These are phyloP conservation scores for Pistacia integerrima DNA, from an alignment of 345 rosid genomes.

Conservation along the genomic window DNA sequence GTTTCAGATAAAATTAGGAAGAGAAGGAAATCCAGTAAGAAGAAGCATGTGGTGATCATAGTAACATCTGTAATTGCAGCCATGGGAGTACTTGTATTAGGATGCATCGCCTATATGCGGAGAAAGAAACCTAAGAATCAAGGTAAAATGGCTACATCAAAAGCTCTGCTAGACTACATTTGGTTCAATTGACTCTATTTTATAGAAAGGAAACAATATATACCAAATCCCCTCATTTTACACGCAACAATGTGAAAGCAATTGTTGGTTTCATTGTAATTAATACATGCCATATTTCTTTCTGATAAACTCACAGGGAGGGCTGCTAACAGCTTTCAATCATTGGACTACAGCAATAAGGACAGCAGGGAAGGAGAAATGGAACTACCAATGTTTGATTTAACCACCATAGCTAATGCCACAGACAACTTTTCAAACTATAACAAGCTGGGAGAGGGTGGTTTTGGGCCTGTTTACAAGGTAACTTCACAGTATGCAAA, in stretches of 20 bases:
- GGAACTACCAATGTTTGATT: conserved; percentile 39
- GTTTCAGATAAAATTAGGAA: neutral
- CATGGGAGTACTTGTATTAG: neutral
- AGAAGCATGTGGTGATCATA: conserved; percentile 16
- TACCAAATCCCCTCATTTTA: too few relatives aligned
- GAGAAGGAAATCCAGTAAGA: neutral
- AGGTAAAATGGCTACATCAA: conserved; percentile 5
- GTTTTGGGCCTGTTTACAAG: conserved; percentile 47
- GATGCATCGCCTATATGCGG: conserved; percentile 12
- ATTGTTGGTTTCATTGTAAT: neutral
- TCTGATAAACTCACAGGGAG: neutral
- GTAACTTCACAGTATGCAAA: conserved; percentile 17
- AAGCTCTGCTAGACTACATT: neutral
- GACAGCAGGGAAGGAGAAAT: conserved; percentile 27
- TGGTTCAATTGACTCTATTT: neutral
- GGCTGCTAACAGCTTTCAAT: neutral
- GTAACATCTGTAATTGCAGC: conserved; percentile 17
- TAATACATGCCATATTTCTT: neutral
- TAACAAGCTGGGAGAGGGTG: conserved; percentile 42
- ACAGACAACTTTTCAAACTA: conserved; percentile 28
- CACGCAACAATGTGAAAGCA: neutral
- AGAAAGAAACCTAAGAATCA: conserved; percentile 13
- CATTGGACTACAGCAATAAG: neutral
- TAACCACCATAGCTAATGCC: conserved; percentile 26
- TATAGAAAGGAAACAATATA: neutral